Evolutionary conservation across 2,329 filamentous ascomycete genomes (phyloP), one percentile per base, ranked within the genome.

Genomic region (Aureobasidium sp.): DNA sequence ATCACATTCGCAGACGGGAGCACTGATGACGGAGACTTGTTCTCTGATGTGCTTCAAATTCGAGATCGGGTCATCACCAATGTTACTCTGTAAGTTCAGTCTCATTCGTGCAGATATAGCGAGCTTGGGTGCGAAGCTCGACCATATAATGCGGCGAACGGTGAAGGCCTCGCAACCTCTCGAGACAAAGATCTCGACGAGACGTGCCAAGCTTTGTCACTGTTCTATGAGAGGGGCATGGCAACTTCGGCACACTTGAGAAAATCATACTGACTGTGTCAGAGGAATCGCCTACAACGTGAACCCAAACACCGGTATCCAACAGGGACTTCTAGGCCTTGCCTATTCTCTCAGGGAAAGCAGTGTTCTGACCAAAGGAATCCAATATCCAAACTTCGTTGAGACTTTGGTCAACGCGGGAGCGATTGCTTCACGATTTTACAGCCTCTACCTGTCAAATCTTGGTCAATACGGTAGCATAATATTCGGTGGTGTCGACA

Each of bases 401-500:
- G 71, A 72, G 58, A 68, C 72, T 4, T 62, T 73, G 27, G 65
- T 64, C 34, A 63, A 67, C 45, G 64, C 70, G 8, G 70, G 70
- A 22, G 67, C 68, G 12, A 73, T 72, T 59, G 68, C 68, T 51
- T 68, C 65, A 42, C 63, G 70, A 5, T 61, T 72, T 22, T 73
- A 71, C 62, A 70, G 68, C n/a, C 58, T 73, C n/a, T 72, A 64
- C 61, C 63, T 73, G 44, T 72, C 72, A 45, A 67, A 69, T 37
- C 64, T 67, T 59, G 56, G 63, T 39, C 15, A 15, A 9, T 62
- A 67, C 11, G 72, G 72, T 31, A 67, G 67, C 11, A 69, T 73
- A 42, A 66, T 73, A 29, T 73, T 73, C 52, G 72, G 72, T 22
- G 72, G 72, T 9, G 68, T 73, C 47, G 72, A 73, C 62, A 70